Conservation (phyloP, 371 early-diverging fungal species). For the Mucor racemosus region DNA sequence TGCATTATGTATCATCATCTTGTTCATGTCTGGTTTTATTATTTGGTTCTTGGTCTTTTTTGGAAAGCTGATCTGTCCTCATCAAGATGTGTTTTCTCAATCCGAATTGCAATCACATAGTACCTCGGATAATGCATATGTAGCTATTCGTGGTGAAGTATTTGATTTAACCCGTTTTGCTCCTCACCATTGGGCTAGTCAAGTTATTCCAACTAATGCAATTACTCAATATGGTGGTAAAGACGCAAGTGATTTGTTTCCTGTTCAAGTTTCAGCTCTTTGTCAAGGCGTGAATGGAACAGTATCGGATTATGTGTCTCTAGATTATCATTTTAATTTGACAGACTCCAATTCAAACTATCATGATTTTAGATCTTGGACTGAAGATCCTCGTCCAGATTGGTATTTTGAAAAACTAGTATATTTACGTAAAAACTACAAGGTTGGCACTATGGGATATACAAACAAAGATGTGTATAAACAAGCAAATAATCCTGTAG, state of each 20-base stretch:
- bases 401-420: slow-evolving; percentile 61
- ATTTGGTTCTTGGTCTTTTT: slow-evolving; percentile 75
- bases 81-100: slow-evolving; percentile 67
- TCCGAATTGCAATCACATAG: slow-evolving; percentile 48
- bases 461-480: slow-evolving; percentile 33
- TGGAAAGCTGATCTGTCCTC: slow-evolving; percentile 86
- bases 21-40: slow-evolving; percentile 57
- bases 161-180: slow-evolving; percentile 72
- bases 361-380: slow-evolving; percentile 46
- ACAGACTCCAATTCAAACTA: slow-evolving; percentile 45
- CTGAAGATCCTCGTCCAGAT: slow-evolving; percentile 48
- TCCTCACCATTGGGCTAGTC: slow-evolving; percentile 54
- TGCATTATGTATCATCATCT: slow-evolving; percentile 77
- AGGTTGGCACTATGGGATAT: slow-evolving; percentile 50
- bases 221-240: slow-evolving; percentile 68
- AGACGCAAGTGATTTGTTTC: slow-evolving; percentile 72
- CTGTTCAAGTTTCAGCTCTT: slow-evolving; percentile 71
- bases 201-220: slow-evolving; percentile 51
- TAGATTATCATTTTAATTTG: slow-evolving; percentile 45
- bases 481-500: slow-evolving; percentile 40
- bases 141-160: slow-evolving; percentile 74
- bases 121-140: slow-evolving; percentile 49
- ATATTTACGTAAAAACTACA: slow-evolving; percentile 56
- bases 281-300: slow-evolving; percentile 48
- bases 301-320: slow-evolving; percentile 37